Conservation (phyloP, 495 filamentous ascomycete species). For the Lasiosphaeria ovina region DNA sequence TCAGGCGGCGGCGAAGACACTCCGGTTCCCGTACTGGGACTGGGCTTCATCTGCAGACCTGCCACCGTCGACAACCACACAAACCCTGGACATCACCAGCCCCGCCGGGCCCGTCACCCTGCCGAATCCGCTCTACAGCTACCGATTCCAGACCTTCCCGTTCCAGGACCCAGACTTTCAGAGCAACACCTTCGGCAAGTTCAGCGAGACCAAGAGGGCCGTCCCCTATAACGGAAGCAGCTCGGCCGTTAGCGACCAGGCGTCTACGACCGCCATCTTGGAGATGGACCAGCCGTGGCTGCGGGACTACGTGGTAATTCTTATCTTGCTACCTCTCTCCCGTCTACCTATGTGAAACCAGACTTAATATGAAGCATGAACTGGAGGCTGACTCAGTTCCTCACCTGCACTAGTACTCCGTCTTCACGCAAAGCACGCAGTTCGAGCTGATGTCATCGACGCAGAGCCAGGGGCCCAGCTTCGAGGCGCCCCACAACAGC, state of each 20-base stretch:
- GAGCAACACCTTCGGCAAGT: not conserved
- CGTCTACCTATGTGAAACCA: not conserved
- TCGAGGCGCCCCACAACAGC: constrained; percentile 33
- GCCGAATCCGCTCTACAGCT: constrained; percentile 35
- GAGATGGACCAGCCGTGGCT: not conserved
- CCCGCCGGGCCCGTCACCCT: constrained; percentile 20
- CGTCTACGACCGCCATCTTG: not conserved
- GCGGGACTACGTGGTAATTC: not conserved
- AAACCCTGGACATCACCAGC: constrained; percentile 23
- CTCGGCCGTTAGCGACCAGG: not conserved
- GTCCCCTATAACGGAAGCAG: not conserved
- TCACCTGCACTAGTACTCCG: not conserved
- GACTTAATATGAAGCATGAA: not conserved
- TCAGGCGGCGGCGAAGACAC: constrained; percentile 24
- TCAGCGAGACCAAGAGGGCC: constrained; percentile 8
- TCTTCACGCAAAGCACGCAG: constrained; percentile 4
- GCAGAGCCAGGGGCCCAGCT: not conserved
- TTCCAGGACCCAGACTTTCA: constrained; percentile 11
- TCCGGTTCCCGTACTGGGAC: constrained; percentile 41
- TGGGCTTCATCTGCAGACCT: constrained; percentile 28
- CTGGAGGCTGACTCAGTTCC: not conserved
- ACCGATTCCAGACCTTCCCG: constrained; percentile 26
- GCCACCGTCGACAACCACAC: constrained; percentile 22
- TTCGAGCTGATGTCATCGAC: constrained; percentile 9
- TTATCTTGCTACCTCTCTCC: not conserved